phyloP scores from a whole-genome alignment of 208 protist genomes.

The Trichomonas gallinae region DNA sequence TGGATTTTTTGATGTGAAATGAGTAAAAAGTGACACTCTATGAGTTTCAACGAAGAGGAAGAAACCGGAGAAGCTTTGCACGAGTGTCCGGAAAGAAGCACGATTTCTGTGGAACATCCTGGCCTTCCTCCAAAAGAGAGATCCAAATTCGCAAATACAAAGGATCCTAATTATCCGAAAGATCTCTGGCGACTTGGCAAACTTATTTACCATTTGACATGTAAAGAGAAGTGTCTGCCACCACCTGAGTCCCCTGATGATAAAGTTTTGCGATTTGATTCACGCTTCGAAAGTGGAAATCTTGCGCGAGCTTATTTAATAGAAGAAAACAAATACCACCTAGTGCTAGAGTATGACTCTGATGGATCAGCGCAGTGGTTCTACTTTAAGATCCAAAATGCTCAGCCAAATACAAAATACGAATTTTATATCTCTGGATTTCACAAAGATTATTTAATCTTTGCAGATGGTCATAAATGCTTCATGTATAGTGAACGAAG shows the following conservation, averaged over 20 bases:
- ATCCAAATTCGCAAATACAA: background rate
- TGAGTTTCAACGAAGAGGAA: background rate
- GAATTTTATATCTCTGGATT: conserved; percentile 10
- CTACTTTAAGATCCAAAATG: background rate
- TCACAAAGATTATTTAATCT: background rate
- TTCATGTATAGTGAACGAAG: conserved; percentile 7
- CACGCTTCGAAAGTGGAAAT: conserved; percentile 12
- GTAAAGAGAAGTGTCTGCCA: background rate
- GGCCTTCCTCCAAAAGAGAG: background rate
- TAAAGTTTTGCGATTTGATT: conserved; percentile 1
- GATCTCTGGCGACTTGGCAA: background rate
- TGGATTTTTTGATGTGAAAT: no score
- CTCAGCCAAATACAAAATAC: background rate
- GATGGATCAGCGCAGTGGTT: background rate
- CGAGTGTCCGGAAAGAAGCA: background rate
- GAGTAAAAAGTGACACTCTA: background rate
- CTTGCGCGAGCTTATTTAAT: background rate
- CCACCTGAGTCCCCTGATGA: background rate
- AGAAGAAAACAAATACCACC: background rate
- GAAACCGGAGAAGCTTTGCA: background rate
- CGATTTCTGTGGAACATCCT: background rate
- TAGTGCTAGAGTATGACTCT: background rate
- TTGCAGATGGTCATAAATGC: background rate
- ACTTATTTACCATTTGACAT: background rate
- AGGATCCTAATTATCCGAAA: background rate